Evolutionary conservation across 1,284 basidiomycete species (phyloP), one percentile per base, ranked within the genome.

Genomic region (Ceratobasidium papillatum): DNA sequence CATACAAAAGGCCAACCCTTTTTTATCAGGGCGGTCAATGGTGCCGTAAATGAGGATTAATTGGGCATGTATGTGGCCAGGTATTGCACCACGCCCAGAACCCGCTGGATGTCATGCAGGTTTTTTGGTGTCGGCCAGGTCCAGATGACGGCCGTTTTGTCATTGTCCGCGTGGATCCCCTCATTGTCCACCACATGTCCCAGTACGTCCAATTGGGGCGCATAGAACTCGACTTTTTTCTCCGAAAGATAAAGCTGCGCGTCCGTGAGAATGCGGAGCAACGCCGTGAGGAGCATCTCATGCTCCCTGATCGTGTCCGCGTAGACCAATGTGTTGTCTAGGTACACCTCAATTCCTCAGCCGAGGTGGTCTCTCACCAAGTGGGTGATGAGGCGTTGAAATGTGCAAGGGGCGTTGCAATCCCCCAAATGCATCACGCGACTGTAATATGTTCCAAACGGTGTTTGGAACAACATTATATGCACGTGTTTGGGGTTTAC

Each of bases 381-480:
- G 12, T 80, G 59, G 47, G 80, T 82, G 82, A 84, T 83, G 3
- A 82, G 17, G 0, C 75, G 73, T 32, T 81, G 80, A 71, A 78
- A 82, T 0, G 80, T 82, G 0, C 77, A 74, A 0, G 77, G 75
- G 0, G 76, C 74, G 43, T 83, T 83, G 27, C 81, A 81, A 30
- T 83, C 80, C 0, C 82, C 79, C 0, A 79, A 79, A 5, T 82
- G 82, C 41, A 85, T 79, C 0, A 83, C 80, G 0, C 74, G 56
- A 30, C 82, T 83, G 0, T 80, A 74, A 80, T 84, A 83, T 7
- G 79, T 84, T 0, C 83, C 81, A 74, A 83, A 78, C 0, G 82
- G 81, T 0, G 80, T 84, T 0, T 80, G 78, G 0, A 84, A 78
- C 0, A 78, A 63, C 0, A 79, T 71, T 0, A 66, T 14, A 0